phyloP scores from a whole-genome alignment of 2,329 filamentous ascomycete genomes.

The Talaromyces sp. region DNA sequence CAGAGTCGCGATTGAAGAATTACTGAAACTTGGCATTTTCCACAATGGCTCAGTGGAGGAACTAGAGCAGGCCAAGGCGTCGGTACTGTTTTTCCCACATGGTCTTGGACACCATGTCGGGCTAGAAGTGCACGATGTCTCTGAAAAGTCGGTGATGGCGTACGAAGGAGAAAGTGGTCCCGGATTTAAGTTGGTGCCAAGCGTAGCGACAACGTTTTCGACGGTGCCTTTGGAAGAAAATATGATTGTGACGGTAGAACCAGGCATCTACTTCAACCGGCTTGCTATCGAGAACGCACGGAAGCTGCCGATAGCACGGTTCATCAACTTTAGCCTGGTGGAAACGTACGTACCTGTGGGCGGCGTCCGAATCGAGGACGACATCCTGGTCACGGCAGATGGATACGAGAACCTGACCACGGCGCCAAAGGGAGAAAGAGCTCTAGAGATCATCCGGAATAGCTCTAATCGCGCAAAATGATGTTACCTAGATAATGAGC shows the following conservation, averaged over 20 bases:
- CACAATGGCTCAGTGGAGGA: conserved; percentile 51
- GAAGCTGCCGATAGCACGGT: conserved; percentile 24
- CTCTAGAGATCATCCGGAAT: conserved; percentile 33
- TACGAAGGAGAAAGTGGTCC: conserved; percentile 12
- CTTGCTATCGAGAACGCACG: conserved; percentile 31
- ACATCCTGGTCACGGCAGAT: conserved; percentile 63
- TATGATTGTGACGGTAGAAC: conserved; percentile 53
- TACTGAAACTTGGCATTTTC: conserved; percentile 70
- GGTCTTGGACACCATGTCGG: conserved; percentile 55
- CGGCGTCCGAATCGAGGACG: conserved; percentile 45
- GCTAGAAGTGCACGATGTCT: conserved; percentile 41
- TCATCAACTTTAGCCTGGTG: conserved; percentile 35
- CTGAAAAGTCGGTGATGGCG: conserved; percentile 29
- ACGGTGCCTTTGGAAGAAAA: conserved; percentile 41
- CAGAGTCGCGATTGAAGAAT: conserved; percentile 71
- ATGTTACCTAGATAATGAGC: neutral
- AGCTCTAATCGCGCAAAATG: neutral
- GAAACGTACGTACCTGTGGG: conserved; percentile 36
- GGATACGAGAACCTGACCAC: conserved; percentile 69
- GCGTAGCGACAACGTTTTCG: conserved; percentile 20
- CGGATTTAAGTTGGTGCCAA: conserved; percentile 11
- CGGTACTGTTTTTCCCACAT: conserved; percentile 37
- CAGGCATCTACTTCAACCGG: conserved; percentile 43
- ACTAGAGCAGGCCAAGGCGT: conserved; percentile 30
- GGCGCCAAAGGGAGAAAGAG: conserved; percentile 60